Base-by-base conservation (phyloP, 2,329 filamentous ascomycete genomes). In the Pseudocercospora macadamiae region DNA sequence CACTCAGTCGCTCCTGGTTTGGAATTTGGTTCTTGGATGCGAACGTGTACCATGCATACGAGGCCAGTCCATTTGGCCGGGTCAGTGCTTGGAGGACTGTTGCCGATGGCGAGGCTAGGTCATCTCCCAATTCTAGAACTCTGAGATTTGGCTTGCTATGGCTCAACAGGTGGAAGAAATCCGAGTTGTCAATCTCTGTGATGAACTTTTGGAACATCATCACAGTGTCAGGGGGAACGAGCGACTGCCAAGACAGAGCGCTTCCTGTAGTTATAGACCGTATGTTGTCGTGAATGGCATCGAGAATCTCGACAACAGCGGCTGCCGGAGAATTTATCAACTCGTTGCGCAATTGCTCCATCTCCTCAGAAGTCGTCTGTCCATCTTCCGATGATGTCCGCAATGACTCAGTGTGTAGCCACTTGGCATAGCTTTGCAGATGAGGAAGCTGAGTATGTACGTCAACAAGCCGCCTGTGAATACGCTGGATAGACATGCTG, bases 31-130 rank as follows among this genome's bases (percentile, higher is more conserved):
- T 72, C 4, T 69, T 55, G 0, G 74, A 75, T 9, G 80, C 74
- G 59, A 81, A 79, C 0, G 80, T 81, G 64, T 70, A 82, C n/a
- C n/a, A n/a, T 0, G 75, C 77, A 64, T 81, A 82, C 0, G 70
- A 72, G 2, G 28, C 3, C 19, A 26, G 2, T 30, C 23, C 14
- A 16, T n/a, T n/a, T 8, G 12, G 12, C 8, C 14, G 37, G 14
- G 16, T 42, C 37, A 42, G 18, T 19, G 12, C 16, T 8, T 12
- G 18, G 9, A 42, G 16, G 18, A 42, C 16, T 9, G 16, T 8
- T 16, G 37, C 16, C 8, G 37, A 16, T n/a, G 37, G 12, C 9
- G 14, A n/a, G 8, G 12, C 18, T 8, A 9, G 32, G 14, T 8
- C 14, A 16, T 21, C 19, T 12, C 54, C 44, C 19, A 56, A n/a